Conservation (phyloP, 2,329 filamentous ascomycete species). For the Boeremia exigua region DNA sequence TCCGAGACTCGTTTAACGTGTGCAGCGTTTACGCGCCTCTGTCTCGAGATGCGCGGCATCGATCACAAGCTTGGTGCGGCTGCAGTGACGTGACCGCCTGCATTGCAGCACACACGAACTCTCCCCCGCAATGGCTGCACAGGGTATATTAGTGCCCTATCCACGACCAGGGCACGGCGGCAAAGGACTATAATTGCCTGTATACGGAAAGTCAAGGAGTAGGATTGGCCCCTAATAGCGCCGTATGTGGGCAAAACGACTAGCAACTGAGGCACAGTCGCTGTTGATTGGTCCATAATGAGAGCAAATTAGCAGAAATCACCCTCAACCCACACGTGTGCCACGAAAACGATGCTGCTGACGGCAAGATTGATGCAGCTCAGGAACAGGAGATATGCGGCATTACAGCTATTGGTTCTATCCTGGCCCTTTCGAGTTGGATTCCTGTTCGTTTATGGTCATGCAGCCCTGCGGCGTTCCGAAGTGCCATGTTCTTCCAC, state of each 20-base stretch:
- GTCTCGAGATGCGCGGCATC: conserved; percentile 26
- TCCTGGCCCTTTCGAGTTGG: conserved; percentile 11
- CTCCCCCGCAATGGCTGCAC: conserved; percentile 22
- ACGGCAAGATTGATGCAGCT: conserved; percentile 16
- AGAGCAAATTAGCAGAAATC: conserved; percentile 6
- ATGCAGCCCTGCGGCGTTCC: conserved; percentile 35
- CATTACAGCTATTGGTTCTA: conserved; percentile 19
- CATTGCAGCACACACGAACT: conserved; percentile 31
- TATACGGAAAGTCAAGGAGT: conserved; percentile 15
- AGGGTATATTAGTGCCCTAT: conserved; percentile 33
- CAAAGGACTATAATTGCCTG: conserved; percentile 28
- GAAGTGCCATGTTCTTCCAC: conserved; percentile 22
- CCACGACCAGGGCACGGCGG: conserved; percentile 27
- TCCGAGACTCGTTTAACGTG: conserved; percentile 8
- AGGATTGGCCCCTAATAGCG: conserved; percentile 30
- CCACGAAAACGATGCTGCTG: conserved; percentile 16
- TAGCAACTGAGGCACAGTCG: background rate
- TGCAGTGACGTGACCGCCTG: conserved; percentile 37
- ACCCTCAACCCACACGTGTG: conserved; percentile 5
- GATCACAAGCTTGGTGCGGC: conserved; percentile 35
- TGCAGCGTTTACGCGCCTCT: conserved; percentile 22
- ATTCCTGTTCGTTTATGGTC: conserved; percentile 24
- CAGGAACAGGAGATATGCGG: conserved; percentile 21
- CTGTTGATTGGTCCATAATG: conserved; percentile 12
- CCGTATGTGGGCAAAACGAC: conserved; percentile 14